phyloP scores from a whole-genome alignment of 2,329 filamentous ascomycete species.

The Xylariomycetidae sp. region DNA sequence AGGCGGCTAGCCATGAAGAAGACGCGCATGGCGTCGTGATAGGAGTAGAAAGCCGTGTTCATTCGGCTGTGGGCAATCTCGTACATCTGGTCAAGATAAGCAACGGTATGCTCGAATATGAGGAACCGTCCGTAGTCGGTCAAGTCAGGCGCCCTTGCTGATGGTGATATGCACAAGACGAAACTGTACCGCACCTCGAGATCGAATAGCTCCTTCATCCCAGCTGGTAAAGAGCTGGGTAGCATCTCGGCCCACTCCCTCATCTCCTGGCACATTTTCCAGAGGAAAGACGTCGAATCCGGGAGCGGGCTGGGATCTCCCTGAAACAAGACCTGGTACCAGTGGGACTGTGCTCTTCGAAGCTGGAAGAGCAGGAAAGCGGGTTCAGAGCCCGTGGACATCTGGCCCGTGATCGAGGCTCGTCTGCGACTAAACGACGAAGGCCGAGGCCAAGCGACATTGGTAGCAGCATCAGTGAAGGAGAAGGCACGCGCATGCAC shows the following conservation, averaged over 20 bases:
- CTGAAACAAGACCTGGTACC: slow-evolving; percentile 86
- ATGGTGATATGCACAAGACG: slow-evolving; percentile 81
- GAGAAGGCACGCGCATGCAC: slow-evolving; percentile 84
- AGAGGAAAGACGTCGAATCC: slow-evolving; percentile 65
- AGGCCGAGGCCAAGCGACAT: slow-evolving; percentile 67
- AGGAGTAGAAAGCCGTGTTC: slow-evolving; percentile 68
- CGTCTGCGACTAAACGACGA: slow-evolving; percentile 36
- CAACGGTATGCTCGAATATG: slow-evolving; percentile 79
- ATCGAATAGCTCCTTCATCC: slow-evolving; percentile 72
- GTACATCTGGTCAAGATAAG: slow-evolving; percentile 73
- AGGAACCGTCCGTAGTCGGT: slow-evolving; percentile 71
- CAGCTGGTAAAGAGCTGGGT: slow-evolving; percentile 56
- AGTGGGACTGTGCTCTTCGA: slow-evolving; percentile 77
- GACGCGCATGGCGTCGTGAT: slow-evolving; percentile 78
- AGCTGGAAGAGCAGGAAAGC: slow-evolving; percentile 76
- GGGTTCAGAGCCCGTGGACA: slow-evolving; percentile 54
- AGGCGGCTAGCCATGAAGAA: slow-evolving; percentile 68
- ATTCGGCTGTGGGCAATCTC: slow-evolving; percentile 55
- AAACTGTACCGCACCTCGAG: slow-evolving; percentile 88
- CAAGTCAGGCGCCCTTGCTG: slow-evolving; percentile 64
- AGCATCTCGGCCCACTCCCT: slow-evolving; percentile 76
- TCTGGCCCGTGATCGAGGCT: slow-evolving; percentile 35
- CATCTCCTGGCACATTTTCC: slow-evolving; percentile 71
- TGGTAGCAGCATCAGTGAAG: slow-evolving; percentile 82
- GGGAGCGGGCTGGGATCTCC: slow-evolving; percentile 63